Conservation (phyloP, 768 basidiomycete genomes). For the Mycena capillaripes region DNA sequence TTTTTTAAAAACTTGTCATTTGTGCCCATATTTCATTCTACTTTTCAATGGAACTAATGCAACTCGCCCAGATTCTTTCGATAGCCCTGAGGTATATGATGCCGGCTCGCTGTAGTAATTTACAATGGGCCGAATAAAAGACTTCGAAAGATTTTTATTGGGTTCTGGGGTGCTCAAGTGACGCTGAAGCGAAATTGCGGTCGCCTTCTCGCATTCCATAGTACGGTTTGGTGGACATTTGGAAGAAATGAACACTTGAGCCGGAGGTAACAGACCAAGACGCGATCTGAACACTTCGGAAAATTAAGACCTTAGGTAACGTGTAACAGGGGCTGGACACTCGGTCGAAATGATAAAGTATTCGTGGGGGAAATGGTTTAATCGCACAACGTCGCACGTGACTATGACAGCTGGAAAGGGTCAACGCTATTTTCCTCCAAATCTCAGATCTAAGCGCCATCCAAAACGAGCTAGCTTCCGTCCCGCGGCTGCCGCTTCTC, state of each 20-base stretch:
- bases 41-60: too few relatives aligned
- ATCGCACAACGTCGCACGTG: too few relatives aligned
- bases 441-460: too few relatives aligned
- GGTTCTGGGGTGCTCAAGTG: not conserved
- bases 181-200: not conserved
- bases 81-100: not conserved
- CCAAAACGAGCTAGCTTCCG: too few relatives aligned
- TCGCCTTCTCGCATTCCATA: not conserved
- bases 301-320: constrained; percentile 7
- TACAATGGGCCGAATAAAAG: not conserved
- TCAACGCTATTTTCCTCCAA: too few relatives aligned
- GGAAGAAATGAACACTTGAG: constrained; percentile 5
- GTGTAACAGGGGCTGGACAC: not conserved
- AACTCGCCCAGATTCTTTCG: not conserved
- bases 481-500: too few relatives aligned
- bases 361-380: too few relatives aligned
- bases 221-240: not conserved
- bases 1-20: not conserved
- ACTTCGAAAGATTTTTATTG: not conserved
- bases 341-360: constrained; percentile 4
- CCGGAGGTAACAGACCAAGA: not conserved
- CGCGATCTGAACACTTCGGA: too few relatives aligned
- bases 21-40: not conserved
- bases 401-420: too few relatives aligned
- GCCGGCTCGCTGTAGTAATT: not conserved